Conservation (phyloP, 495 filamentous ascomycete species). For the Aspergillus baeticus region DNA sequence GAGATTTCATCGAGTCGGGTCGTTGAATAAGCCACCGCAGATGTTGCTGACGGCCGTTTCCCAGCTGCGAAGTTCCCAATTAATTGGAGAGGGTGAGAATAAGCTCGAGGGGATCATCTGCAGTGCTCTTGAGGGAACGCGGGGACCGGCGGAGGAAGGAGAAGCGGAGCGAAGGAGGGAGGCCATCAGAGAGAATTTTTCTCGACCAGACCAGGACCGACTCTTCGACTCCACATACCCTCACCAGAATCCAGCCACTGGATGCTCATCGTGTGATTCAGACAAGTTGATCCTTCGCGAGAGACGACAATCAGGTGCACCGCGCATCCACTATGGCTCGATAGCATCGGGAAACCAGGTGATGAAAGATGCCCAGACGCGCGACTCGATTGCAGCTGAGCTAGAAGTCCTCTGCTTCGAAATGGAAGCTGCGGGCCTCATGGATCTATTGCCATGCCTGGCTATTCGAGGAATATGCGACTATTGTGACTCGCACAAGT, state of each 20-base stretch:
- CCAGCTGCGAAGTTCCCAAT: slow-evolving; percentile 15
- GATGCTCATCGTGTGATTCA: no score
- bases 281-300: no score
- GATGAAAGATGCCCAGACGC: neutral
- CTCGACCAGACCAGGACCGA: neutral
- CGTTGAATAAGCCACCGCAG: slow-evolving; percentile 33
- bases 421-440: neutral
- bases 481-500: slow-evolving; percentile 17
- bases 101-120: neutral
- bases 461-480: slow-evolving; percentile 9
- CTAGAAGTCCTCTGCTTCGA: neutral
- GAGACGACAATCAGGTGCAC: neutral
- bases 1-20: slow-evolving; percentile 32
- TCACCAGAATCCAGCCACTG: neutral
- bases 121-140: neutral
- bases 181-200: neutral
- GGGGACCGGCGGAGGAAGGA: no score
- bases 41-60: slow-evolving; percentile 28
- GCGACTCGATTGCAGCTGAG: neutral
- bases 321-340: neutral
- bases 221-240: neutral
- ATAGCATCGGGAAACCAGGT: slow-evolving; percentile 1
- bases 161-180: no score
- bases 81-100: neutral
- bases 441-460: neutral